Conservation (phyloP, 345 rosid genomes). For the Isatis tinctoria region DNA sequence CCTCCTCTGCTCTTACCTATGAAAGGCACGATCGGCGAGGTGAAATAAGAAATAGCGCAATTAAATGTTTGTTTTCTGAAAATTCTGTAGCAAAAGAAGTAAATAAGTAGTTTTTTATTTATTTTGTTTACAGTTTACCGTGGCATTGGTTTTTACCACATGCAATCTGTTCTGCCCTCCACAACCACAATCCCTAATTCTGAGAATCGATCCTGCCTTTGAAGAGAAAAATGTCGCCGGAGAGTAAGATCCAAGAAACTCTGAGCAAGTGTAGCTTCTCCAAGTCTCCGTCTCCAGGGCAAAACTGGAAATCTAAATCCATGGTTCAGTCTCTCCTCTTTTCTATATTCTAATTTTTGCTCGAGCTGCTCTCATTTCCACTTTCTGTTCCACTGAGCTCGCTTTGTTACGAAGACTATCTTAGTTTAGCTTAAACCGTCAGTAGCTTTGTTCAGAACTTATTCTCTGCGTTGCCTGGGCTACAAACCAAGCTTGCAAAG, state of each 20-base stretch:
- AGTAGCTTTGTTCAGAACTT: too few species aligned
- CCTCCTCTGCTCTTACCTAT: neutral
- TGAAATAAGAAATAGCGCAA: neutral
- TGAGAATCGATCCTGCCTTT: neutral
- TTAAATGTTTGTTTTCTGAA: neutral
- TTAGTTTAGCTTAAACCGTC: too few species aligned
- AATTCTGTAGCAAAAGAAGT: too few species aligned
- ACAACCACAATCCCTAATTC: neutral
- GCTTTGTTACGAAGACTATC: too few species aligned
- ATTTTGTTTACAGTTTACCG: too few species aligned
- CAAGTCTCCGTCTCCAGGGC: slow-evolving; percentile 13
- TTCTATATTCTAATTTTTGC: too few species aligned
- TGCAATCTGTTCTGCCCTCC: neutral
- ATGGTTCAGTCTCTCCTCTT: neutral
- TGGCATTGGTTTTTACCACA: neutral
- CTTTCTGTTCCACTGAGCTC: too few species aligned
- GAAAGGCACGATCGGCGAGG: neutral
- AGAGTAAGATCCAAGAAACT: neutral
- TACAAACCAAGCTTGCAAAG: neutral
- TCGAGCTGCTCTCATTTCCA: too few species aligned
- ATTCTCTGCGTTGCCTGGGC: neutral
- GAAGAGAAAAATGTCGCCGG: neutral
- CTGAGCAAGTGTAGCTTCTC: slow-evolving; percentile 4
- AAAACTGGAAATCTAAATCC: slow-evolving; percentile 18
- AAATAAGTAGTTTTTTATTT: too few species aligned